phyloP scores from a whole-genome alignment of 2,329 filamentous ascomycete species.

The Sporothrix globosa region DNA sequence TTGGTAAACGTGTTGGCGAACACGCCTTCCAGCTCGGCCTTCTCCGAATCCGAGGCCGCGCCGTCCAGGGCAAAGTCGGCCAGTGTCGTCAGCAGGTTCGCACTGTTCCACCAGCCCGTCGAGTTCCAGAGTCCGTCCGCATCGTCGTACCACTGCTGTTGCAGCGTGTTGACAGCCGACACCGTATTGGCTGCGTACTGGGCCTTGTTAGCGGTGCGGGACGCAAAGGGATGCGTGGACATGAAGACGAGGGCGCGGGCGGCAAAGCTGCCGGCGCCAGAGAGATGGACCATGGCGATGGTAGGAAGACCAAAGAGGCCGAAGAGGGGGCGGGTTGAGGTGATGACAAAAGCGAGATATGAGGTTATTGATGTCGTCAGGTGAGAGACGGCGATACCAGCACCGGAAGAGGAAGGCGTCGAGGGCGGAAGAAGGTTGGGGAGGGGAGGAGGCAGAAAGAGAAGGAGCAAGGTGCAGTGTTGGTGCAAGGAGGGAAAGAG shows the following conservation, averaged over 20 bases:
- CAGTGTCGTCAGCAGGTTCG: constrained; percentile 66
- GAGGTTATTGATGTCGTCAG: not conserved
- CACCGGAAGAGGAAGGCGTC: constrained; percentile 16
- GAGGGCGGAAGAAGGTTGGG: not conserved
- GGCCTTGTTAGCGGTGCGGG: constrained; percentile 19
- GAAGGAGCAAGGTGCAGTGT: not conserved
- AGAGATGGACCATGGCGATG: constrained; percentile 25
- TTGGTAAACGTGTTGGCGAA: constrained; percentile 52
- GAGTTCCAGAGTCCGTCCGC: constrained; percentile 65
- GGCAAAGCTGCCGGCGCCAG: constrained; percentile 26
- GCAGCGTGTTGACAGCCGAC: constrained; percentile 51
- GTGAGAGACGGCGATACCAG: constrained; percentile 15
- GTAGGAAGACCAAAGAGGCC: not conserved
- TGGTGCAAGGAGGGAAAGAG: not conserved
- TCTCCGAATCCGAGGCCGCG: constrained; percentile 41
- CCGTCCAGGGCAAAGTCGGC: constrained; percentile 55
- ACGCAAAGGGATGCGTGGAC: constrained; percentile 15
- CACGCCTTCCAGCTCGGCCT: constrained; percentile 47
- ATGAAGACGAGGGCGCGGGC: constrained; percentile 30
- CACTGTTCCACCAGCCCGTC: constrained; percentile 74
- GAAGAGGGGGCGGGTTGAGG: not conserved
- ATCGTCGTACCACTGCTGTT: constrained; percentile 61
- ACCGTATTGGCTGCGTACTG: constrained; percentile 44
- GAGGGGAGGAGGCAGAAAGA: not conserved
- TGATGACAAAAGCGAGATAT: not conserved